Percentiles rank a stretch among this genome's conserved stretches.
Conservation (phyloP, 2,329 filamentous ascomycete species). For the Ilyonectria robusta region DNA sequence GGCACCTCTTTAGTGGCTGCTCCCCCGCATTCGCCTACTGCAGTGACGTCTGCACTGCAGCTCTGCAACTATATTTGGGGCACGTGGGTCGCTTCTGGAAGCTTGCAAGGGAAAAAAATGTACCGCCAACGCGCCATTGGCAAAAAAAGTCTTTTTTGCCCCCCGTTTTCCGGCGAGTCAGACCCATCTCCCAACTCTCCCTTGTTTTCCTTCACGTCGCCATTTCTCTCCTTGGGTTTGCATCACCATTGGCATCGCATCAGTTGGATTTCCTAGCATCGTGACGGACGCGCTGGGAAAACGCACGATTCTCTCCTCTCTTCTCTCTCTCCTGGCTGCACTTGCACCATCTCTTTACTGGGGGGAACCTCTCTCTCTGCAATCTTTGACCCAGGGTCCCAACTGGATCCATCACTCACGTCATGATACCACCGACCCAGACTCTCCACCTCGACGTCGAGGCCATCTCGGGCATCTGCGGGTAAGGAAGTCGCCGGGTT, state of each 20-base stretch:
- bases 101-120: slow-evolving; percentile 32
- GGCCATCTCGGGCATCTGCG: slow-evolving; percentile 92
- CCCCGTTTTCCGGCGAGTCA: slow-evolving; percentile 20
- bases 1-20: slow-evolving; percentile 32
- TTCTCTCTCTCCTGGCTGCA: neutral
- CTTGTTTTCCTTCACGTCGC: slow-evolving; percentile 28
- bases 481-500: slow-evolving; percentile 62
- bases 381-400: slow-evolving; percentile 36
- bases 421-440: slow-evolving; percentile 69
- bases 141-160: slow-evolving; percentile 43
- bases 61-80: slow-evolving; percentile 34
- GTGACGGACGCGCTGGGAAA: neutral
- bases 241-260: slow-evolving; percentile 1
- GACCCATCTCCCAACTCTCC: slow-evolving; percentile 37
- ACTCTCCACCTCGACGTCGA: slow-evolving; percentile 85
- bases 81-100: slow-evolving; percentile 44
- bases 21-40: slow-evolving; percentile 39
- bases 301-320: neutral
- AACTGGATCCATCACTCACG: slow-evolving; percentile 31
- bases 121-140: slow-evolving; percentile 28
- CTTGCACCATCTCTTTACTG: slow-evolving; percentile 23
- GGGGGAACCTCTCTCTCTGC: slow-evolving; percentile 30
- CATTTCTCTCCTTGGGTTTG: neutral
- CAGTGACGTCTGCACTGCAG: slow-evolving; percentile 43
- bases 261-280: neutral